Conservation (phyloP, 352 stramenopile genomes). For the Globisporangium viniferum region DNA sequence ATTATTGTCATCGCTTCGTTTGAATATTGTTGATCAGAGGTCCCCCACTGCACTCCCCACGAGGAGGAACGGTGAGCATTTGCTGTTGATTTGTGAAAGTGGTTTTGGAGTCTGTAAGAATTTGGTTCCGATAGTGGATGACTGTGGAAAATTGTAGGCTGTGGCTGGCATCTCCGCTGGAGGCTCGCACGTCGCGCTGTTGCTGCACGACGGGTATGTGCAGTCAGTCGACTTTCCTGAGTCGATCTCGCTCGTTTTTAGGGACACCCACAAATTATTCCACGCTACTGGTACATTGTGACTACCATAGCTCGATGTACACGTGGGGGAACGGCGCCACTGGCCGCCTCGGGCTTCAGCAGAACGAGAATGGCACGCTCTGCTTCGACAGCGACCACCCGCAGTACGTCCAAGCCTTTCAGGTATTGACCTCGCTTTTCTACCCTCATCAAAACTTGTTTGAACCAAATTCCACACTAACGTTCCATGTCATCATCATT, state of each 20-base stretch:
- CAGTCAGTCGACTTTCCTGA: no score
- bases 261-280: no score
- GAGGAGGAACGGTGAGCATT: slow-evolving; percentile 40
- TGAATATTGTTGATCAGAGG: slow-evolving; percentile 25
- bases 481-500: slow-evolving; percentile 7
- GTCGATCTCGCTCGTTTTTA: no score
- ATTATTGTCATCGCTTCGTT: no score
- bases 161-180: slow-evolving; percentile 72
- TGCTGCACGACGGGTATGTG: slow-evolving; percentile 76
- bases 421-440: slow-evolving; percentile 14
- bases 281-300: no score
- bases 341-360: slow-evolving; percentile 77
- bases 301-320: slow-evolving; percentile 65
- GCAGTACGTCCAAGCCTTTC: slow-evolving; percentile 50
- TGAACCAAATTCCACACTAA: neutral
- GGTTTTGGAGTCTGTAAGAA: neutral
- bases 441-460: neutral
- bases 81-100: neutral
- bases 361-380: slow-evolving; percentile 42
- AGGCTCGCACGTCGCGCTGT: slow-evolving; percentile 72
- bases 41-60: slow-evolving; percentile 54
- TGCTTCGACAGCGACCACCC: slow-evolving; percentile 71
- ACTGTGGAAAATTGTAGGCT: slow-evolving; percentile 25
- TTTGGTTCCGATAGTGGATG: neutral
- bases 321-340: slow-evolving; percentile 85